These are phyloP conservation scores for Carex littledalei DNA, from an alignment of 176 grass and related monocot species.

Conservation along the genomic window DNA sequence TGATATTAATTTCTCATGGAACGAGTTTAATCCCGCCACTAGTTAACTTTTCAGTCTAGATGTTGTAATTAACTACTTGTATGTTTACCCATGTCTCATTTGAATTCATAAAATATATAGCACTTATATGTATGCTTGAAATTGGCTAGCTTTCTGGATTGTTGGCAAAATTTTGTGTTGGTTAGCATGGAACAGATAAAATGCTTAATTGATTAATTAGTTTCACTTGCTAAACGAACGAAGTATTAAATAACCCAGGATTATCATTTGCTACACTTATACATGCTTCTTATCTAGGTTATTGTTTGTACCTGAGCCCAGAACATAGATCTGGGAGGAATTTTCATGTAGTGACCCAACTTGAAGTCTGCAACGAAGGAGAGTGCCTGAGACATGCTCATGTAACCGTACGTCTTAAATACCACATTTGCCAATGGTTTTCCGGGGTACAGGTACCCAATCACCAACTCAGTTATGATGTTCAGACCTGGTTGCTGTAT, in stretches of 20 bases:
- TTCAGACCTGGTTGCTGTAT: slow-evolving; percentile 80
- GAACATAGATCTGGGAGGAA: slow-evolving; percentile 94
- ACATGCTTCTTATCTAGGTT: background rate
- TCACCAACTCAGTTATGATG: slow-evolving; percentile 81
- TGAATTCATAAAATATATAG: no score
- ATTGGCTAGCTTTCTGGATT: background rate
- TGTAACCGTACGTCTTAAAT: slow-evolving; percentile 89
- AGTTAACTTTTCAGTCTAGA: background rate
- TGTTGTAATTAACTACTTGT: background rate
- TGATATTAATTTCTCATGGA: background rate
- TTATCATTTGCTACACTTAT: no score
- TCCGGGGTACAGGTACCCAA: slow-evolving; percentile 71
- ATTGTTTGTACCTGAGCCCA: slow-evolving; percentile 54
- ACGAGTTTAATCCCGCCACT: background rate
- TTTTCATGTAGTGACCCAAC: slow-evolving; percentile 99
- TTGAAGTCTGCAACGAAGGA: slow-evolving; percentile 85
- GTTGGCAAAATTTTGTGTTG: background rate
- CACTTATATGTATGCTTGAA: no score
- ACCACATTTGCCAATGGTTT: slow-evolving; percentile 81
- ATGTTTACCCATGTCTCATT: no score
- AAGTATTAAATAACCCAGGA: no score
- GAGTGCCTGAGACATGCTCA: slow-evolving; percentile 88
- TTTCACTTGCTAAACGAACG: background rate
- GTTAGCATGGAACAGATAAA: background rate
- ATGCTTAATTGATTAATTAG: background rate